A percentile compares a stretch with the other conserved stretches of the same genome.
These are phyloP conservation scores for Cytauxzoon felis DNA, from an alignment of 169 alveolate species.

Conservation along the genomic window DNA sequence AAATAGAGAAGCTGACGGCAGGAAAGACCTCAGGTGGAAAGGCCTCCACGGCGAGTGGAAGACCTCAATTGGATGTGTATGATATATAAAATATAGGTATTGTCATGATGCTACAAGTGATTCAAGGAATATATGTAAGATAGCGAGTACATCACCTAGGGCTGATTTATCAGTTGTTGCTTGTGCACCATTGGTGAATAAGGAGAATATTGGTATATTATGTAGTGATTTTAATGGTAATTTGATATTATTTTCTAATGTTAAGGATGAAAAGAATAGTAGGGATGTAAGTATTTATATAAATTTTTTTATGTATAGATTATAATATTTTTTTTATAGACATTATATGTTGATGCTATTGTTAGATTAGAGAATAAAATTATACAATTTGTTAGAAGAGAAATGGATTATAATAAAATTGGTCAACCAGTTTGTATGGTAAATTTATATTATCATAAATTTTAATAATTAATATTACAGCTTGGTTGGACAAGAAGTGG, in stretches of 20 bases:
- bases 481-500: slow-evolving; percentile 34
- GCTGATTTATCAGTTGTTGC: slow-evolving; percentile 45
- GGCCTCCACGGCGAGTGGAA: no score
- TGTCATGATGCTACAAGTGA: slow-evolving; percentile 42
- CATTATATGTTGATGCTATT: slow-evolving; percentile 18
- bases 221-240: slow-evolving; percentile 35
- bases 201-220: slow-evolving; percentile 18
- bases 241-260: slow-evolving; percentile 25
- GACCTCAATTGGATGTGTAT: no score
- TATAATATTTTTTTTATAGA: no score
- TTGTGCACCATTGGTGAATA: slow-evolving; percentile 42
- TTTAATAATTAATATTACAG: background rate
- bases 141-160: slow-evolving; percentile 35
- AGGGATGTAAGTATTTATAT: no score
- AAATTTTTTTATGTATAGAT: no score
- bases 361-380: slow-evolving; percentile 27
- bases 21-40: no score
- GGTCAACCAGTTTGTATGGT: slow-evolving; percentile 2
- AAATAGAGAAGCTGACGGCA: no score
- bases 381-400: slow-evolving; percentile 37
- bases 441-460: background rate
- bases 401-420: slow-evolving; percentile 2
- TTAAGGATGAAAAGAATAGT: slow-evolving; percentile 7
- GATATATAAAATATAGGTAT: slow-evolving; percentile 4
- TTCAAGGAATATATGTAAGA: slow-evolving; percentile 31